phyloP scores from a whole-genome alignment of 169 alveolate genomes.

The Cryptosporidium andersoni region DNA sequence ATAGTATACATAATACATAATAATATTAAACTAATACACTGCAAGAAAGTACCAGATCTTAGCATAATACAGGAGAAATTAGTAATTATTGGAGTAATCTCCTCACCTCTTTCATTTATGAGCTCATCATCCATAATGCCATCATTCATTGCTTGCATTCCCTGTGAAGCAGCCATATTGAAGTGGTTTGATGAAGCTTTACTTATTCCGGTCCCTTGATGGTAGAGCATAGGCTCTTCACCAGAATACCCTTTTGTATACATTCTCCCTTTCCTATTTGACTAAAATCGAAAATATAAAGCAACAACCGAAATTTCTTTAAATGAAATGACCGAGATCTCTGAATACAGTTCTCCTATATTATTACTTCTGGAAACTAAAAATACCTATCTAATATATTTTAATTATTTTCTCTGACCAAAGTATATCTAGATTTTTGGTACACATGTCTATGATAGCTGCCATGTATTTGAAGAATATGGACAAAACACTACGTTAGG shows the following conservation, averaged over 20 bases:
- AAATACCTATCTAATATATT: too few species aligned
- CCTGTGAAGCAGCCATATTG: conserved; percentile 46
- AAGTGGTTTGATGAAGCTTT: conserved; percentile 30
- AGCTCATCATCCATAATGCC: conserved; percentile 58
- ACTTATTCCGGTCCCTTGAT: conserved; percentile 33
- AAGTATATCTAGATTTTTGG: too few species aligned
- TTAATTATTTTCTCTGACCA: too few species aligned
- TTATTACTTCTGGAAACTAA: too few species aligned
- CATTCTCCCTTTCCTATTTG: conserved; percentile 7
- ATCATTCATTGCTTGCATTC: conserved; percentile 68
- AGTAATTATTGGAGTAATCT: conserved; percentile 46
- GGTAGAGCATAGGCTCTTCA: conserved; percentile 64
- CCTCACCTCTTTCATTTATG: conserved; percentile 66
- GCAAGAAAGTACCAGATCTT: conserved; percentile 46
- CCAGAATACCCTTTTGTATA: conserved; percentile 44
- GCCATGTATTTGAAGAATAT: too few species aligned
- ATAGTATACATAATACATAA: conserved; percentile 27
- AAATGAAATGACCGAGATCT: too few species aligned
- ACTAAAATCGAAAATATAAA: too few species aligned
- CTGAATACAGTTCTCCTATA: too few species aligned
- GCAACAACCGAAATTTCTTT: too few species aligned
- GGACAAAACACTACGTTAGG: too few species aligned
- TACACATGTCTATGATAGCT: too few species aligned
- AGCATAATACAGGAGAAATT: conserved; percentile 51
- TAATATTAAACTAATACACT: conserved; percentile 27